Evolutionary conservation across 148 eudicot genomes (phyloP).

Genomic region (Silene uniflora): DNA sequence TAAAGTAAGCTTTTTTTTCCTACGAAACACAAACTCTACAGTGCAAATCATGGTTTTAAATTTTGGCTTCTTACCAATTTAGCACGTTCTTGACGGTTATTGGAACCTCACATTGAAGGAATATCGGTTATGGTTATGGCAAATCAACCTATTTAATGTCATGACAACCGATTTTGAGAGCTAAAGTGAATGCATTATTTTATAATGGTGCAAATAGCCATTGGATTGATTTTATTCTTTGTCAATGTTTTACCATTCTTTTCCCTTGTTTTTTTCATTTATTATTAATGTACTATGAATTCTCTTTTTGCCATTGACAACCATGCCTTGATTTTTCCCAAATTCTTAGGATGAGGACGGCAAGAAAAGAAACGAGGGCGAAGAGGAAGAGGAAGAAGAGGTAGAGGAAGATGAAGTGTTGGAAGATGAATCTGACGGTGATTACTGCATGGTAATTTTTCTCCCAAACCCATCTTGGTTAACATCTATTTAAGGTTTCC

Average conservation of each 20-base stretch:
- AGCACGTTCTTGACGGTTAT: too few species aligned
- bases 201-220: too few species aligned
- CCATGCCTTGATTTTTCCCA: background rate
- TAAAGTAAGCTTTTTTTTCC: slow-evolving; percentile 23
- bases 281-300: background rate
- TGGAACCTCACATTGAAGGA: too few species aligned
- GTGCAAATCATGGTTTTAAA: too few species aligned
- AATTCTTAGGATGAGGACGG: slow-evolving; percentile 17
- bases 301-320: slow-evolving; percentile 1
- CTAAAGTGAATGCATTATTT: too few species aligned
- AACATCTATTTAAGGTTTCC: background rate
- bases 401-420: slow-evolving; percentile 22
- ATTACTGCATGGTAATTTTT: slow-evolving; percentile 20
- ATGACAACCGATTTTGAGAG: too few species aligned
- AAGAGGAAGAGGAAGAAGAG: slow-evolving; percentile 28
- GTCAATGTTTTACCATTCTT: too few species aligned
- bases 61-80: too few species aligned
- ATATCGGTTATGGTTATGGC: too few species aligned
- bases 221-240: too few species aligned
- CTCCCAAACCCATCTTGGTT: background rate
- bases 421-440: slow-evolving; percentile 18
- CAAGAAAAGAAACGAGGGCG: slow-evolving; percentile 21
- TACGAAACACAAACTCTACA: too few species aligned
- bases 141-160: too few species aligned
- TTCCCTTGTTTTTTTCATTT: background rate